A percentile compares a stretch with the other conserved stretches of the same genome.
These are phyloP conservation scores for Phytophthora pisi DNA, from an alignment of 352 stramenopile genomes.

Conservation along the genomic window DNA sequence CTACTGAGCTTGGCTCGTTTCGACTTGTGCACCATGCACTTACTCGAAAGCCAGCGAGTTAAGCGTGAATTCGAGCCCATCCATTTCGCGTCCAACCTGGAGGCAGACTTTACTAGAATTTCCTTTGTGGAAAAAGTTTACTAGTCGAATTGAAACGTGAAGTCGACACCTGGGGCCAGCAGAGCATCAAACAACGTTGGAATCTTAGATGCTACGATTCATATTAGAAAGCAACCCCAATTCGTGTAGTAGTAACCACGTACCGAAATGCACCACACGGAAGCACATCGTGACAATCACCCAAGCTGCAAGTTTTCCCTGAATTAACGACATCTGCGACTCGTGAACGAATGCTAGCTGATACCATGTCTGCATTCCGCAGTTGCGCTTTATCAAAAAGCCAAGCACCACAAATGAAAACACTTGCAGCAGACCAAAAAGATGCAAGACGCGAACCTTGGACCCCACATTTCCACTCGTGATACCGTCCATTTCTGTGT, in stretches of 20 bases:
- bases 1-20: background rate
- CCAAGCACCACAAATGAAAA: background rate
- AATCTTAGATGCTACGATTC: background rate
- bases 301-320: background rate
- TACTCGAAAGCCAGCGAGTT: background rate
- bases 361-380: background rate
- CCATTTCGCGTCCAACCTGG: no score
- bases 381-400: background rate
- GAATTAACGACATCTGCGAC: background rate
- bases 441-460: background rate
- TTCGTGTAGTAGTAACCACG: background rate
- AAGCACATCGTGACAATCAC: background rate
- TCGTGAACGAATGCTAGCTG: background rate
- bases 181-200: background rate
- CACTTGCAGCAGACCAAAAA: background rate
- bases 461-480: constrained; percentile 11
- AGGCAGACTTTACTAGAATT: no score
- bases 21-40: background rate
- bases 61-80: background rate
- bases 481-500: constrained; percentile 17
- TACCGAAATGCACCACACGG: background rate
- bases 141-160: background rate
- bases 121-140: background rate
- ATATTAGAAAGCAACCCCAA: background rate
- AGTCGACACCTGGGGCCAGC: background rate